A percentile compares a stretch with the other conserved stretches of the same genome.
Conservation (phyloP, 768 basidiomycete species). For the Amylocystis lapponica region DNA sequence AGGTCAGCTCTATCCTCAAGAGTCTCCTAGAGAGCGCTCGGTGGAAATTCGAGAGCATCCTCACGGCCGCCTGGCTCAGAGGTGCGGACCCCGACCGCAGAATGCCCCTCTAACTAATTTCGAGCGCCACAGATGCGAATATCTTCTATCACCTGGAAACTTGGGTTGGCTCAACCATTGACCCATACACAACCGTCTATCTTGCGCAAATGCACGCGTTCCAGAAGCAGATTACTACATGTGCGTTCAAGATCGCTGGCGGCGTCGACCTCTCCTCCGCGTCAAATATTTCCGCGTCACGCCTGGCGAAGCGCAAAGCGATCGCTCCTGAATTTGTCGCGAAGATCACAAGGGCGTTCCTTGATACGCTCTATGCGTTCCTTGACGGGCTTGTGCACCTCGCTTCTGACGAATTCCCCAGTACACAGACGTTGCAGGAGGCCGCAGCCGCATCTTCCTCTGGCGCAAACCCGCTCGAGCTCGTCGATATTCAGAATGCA, state of each 20-base stretch:
- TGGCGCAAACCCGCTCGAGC: slow-evolving; percentile 46
- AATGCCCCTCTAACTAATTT: neutral
- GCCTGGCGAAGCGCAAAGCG: slow-evolving; percentile 51
- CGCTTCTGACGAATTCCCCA: slow-evolving; percentile 63
- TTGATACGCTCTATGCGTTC: slow-evolving; percentile 81
- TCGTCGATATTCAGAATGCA: slow-evolving; percentile 55
- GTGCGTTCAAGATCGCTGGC: slow-evolving; percentile 76
- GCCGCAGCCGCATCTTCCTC: slow-evolving; percentile 26
- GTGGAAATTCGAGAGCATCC: slow-evolving; percentile 85
- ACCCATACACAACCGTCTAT: slow-evolving; percentile 66
- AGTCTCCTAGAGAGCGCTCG: slow-evolving; percentile 73
- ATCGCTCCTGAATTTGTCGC: slow-evolving; percentile 58
- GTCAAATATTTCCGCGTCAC: slow-evolving; percentile 38
- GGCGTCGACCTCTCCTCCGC: slow-evolving; percentile 53
- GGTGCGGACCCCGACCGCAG: slow-evolving; percentile 41
- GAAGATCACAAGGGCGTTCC: slow-evolving; percentile 79
- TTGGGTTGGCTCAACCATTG: slow-evolving; percentile 65
- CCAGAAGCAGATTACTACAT: slow-evolving; percentile 70
- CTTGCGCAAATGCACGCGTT: slow-evolving; percentile 74
- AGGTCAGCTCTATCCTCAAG: slow-evolving; percentile 61
- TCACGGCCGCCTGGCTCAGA: slow-evolving; percentile 74
- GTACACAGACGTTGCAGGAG: slow-evolving; percentile 34
- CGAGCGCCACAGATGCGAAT: slow-evolving; percentile 58
- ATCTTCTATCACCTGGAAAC: slow-evolving; percentile 80
- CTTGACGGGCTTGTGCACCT: slow-evolving; percentile 81